phyloP scores from a whole-genome alignment of 2,329 filamentous ascomycete species.

The Alternaria metachromatica region DNA sequence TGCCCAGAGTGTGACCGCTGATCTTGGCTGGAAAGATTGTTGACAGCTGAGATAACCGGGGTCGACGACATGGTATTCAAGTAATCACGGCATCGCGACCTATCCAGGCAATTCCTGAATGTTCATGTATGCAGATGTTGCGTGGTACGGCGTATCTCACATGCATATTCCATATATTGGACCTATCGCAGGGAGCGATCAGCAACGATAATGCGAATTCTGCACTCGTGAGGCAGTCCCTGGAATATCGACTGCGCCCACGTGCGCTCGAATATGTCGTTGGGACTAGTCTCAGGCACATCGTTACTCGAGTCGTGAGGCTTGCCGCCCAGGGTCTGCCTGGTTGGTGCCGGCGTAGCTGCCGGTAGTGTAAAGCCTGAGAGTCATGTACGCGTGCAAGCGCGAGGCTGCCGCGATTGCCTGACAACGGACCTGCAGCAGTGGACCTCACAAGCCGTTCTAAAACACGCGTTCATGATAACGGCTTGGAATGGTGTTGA shows the following conservation, averaged over 20 bases:
- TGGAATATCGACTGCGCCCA: not conserved
- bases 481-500: not conserved
- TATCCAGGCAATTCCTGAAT: not conserved
- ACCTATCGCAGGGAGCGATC: not conserved
- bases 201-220: not conserved
- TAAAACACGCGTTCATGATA: not conserved
- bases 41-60: conserved; percentile 5
- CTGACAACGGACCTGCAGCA: not conserved
- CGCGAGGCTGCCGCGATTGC: not conserved
- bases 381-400: conserved; percentile 4
- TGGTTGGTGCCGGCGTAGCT: not conserved
- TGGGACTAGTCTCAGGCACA: not conserved
- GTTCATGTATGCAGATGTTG: not conserved
- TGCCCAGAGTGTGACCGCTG: conserved; percentile 12
- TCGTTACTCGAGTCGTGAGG: not conserved
- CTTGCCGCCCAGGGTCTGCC: not conserved
- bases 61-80: not conserved
- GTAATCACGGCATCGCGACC: not conserved
- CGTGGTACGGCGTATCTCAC: not conserved
- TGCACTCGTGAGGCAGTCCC: not conserved
- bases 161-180: not conserved
- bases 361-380: conserved; percentile 1
- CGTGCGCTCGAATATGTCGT: conserved; percentile 4
- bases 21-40: conserved; percentile 10
- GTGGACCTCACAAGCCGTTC: not conserved